phyloP scores from a whole-genome alignment of 2,329 filamentous ascomycete species.

The Sporothrix globosa region DNA sequence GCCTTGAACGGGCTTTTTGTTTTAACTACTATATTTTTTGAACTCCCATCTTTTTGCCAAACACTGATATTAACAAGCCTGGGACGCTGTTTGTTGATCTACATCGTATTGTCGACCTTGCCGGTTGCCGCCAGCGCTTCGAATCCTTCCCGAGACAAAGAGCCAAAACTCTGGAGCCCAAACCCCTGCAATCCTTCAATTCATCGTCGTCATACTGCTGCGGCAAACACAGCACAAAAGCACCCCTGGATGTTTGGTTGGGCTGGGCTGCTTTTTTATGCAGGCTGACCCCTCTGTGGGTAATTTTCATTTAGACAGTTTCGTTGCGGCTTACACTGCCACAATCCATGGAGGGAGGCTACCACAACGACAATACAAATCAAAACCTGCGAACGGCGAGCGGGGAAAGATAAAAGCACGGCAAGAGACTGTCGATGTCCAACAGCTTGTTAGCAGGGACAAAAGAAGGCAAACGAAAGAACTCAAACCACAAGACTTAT shows the following conservation, averaged over 20 bases:
- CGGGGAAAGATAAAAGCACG: background rate
- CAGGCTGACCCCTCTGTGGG: conserved; percentile 12
- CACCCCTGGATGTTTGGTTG: background rate
- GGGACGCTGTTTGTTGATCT: too few species aligned
- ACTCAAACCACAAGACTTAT: background rate
- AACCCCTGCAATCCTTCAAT: background rate
- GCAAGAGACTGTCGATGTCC: background rate
- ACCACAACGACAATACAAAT: background rate
- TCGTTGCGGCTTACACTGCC: conserved; percentile 15
- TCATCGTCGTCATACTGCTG: background rate
- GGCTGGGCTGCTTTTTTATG: conserved; percentile 11
- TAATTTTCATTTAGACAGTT: background rate
- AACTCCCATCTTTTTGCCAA: conserved; percentile 2
- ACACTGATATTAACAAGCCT: background rate
- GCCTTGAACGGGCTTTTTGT: background rate
- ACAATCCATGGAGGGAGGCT: conserved; percentile 2
- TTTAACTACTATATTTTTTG: background rate
- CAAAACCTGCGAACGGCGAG: background rate
- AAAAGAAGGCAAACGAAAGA: background rate
- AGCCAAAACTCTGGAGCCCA: background rate
- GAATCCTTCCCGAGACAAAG: background rate
- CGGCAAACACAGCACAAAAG: background rate
- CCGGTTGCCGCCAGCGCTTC: background rate
- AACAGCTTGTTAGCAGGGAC: background rate
- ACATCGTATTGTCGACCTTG: background rate